Conservation (phyloP, 257 asterid genomes). For the Solanum etuberosum region DNA sequence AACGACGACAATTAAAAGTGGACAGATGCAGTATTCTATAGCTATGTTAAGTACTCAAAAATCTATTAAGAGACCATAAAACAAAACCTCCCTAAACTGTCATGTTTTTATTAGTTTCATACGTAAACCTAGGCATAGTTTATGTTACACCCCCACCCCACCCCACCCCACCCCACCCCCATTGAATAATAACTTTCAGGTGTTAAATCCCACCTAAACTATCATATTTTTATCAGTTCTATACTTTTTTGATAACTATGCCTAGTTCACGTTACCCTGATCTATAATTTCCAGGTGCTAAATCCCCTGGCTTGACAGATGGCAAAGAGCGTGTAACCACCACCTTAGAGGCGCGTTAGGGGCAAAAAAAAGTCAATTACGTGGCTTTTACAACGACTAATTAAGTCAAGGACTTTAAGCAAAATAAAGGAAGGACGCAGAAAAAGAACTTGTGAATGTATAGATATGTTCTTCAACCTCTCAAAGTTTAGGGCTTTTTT, state of each 20-base stretch:
- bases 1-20: not conserved
- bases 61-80: not conserved
- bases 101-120: not conserved
- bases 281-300: too few species aligned
- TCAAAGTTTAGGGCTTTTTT: too few species aligned
- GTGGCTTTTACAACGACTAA: too few species aligned
- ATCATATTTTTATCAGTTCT: too few species aligned
- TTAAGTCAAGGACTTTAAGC: too few species aligned
- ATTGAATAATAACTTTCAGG: not conserved
- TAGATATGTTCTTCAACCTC: too few species aligned
- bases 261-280: not conserved
- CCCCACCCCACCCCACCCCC: not conserved
- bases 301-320: too few species aligned
- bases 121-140: not conserved
- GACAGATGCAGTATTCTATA: not conserved
- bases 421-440: too few species aligned
- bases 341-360: too few species aligned
- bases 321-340: too few species aligned
- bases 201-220: not conserved
- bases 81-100: not conserved
- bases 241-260: not conserved
- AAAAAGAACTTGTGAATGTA: too few species aligned
- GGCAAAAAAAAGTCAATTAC: too few species aligned
- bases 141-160: not conserved
- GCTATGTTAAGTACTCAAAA: not conserved